Evolutionary conservation across 768 basidiomycete species (phyloP), one percentile per base, ranked within the genome.

Genomic region (Kwoniella mangroviensis): DNA sequence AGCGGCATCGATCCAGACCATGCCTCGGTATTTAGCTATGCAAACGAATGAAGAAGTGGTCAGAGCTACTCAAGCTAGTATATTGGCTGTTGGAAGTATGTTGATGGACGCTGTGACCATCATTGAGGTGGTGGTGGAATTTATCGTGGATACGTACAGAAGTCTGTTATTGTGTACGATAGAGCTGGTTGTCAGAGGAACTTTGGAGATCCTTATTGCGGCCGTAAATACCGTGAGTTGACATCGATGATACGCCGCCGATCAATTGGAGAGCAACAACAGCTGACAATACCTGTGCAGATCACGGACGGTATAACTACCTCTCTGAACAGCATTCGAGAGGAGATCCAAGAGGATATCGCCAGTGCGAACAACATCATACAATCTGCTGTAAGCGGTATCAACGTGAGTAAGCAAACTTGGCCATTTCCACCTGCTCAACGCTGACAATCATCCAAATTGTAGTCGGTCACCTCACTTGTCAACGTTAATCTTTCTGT

Each of bases 161-260:
- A 95, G 94, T 3, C 92, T 95, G 3, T 90, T 96, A 78, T 87
- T 99, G 63, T 99, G 96, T 82, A 94, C 97, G 75, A 85, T 97
- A 73, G 94, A 98, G 83, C 87, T 98, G 54, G 89, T 92, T 24
- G 89, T 99, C 11, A 87, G 89, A 34, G 94, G 94, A 19, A 90
- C 88, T 6, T 85, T 99, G 62, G 87, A 88, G 26, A 84, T 98
- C 65, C 84, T 97, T 56, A 92, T 97, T 60, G 86, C 85, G 58
- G 93, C 93, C 6, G 92, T 94, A 0, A 85, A 93, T 72, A 91
- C 91, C 85, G 95, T 94, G 73, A 70, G 89, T 83, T 13, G 10
- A 0, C n/a, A n/a, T 28, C 41, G 19, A 34, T 10, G 26, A 41
- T 63, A 19, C n/a, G 12, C 15, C 19, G 11, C 40, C 77, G 55